Percentiles rank a stretch among this genome's conserved stretches.
Conservation (phyloP, 2,329 filamentous ascomycete species). For the Elsinoe ampelina region DNA sequence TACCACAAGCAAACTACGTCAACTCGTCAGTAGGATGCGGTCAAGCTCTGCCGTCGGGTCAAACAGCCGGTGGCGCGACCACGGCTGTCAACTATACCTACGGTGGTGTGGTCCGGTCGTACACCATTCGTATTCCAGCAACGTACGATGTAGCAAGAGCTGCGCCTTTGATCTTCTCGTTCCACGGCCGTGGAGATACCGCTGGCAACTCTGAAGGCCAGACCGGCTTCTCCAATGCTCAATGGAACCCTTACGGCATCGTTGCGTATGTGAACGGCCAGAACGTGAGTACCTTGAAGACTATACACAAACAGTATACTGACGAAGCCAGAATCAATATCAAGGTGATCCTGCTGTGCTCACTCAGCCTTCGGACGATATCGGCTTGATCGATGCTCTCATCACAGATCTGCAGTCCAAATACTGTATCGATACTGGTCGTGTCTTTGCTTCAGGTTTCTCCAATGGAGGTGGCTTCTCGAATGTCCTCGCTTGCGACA, state of each 20-base stretch:
- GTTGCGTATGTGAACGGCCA: slow-evolving; percentile 38
- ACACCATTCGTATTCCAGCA: slow-evolving; percentile 31
- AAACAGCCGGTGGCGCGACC: slow-evolving; percentile 18
- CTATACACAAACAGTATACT: neutral
- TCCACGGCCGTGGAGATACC: slow-evolving; percentile 35
- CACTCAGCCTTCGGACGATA: slow-evolving; percentile 30
- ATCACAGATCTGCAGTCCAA: slow-evolving; percentile 30
- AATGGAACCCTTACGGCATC: slow-evolving; percentile 37
- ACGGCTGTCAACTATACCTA: slow-evolving; percentile 17
- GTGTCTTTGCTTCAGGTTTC: slow-evolving; percentile 40
- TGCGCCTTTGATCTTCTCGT: slow-evolving; percentile 39
- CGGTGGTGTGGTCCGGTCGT: slow-evolving; percentile 26
- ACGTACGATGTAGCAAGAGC: slow-evolving; percentile 31
- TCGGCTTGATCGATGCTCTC: slow-evolving; percentile 35
- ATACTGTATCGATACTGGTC: slow-evolving; percentile 36
- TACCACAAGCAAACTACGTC: slow-evolving; percentile 7
- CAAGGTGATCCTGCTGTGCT: slow-evolving; percentile 35
- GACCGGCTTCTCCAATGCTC: slow-evolving; percentile 38
- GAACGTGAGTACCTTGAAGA: neutral
- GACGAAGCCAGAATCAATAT: slow-evolving; percentile 25
- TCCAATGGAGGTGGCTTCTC: slow-evolving; percentile 47
- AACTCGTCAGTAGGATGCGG: slow-evolving; percentile 22
- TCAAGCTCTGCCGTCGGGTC: slow-evolving; percentile 17
- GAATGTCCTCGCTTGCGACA: slow-evolving; percentile 38
- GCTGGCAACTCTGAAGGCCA: slow-evolving; percentile 33